These are phyloP conservation scores for Herpetomonas samuelpessoai DNA, from an alignment of 208 protist genomes.

Conservation along the genomic window DNA sequence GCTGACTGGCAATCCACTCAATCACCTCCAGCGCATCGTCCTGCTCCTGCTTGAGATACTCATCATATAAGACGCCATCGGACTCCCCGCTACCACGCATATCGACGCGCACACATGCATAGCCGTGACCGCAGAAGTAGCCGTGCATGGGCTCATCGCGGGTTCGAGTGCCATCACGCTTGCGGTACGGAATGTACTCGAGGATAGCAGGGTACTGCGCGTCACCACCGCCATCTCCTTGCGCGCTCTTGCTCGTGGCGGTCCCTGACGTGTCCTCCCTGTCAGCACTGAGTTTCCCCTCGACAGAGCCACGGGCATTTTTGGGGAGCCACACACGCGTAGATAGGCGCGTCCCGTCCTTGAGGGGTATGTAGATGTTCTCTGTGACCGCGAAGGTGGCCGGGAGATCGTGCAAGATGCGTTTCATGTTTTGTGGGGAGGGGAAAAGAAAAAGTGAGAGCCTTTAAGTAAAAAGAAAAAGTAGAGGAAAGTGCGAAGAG, in stretches of 20 bases:
- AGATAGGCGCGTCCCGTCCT: constrained; percentile 40
- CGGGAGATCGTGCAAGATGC: constrained; percentile 25
- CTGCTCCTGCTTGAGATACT: constrained; percentile 61
- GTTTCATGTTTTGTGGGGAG: constrained; percentile 6
- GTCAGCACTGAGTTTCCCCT: background rate
- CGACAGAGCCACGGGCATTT: constrained; percentile 9
- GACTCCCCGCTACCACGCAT: constrained; percentile 66
- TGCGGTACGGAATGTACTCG: constrained; percentile 71
- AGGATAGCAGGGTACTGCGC: constrained; percentile 44
- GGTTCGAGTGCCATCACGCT: constrained; percentile 50
- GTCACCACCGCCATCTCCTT: too few relatives aligned
- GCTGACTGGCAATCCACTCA: constrained; percentile 53
- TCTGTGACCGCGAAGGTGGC: constrained; percentile 33
- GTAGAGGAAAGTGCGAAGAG: too few relatives aligned
- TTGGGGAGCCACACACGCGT: constrained; percentile 50
- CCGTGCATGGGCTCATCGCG: constrained; percentile 73
- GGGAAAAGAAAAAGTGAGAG: background rate
- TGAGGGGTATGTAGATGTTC: constrained; percentile 44
- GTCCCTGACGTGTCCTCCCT: background rate
- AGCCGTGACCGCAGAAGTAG: constrained; percentile 53
- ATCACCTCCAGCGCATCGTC: constrained; percentile 64
- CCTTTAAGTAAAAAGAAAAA: too few relatives aligned
- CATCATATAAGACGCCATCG: constrained; percentile 47
- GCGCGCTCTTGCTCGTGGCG: background rate
- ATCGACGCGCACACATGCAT: constrained; percentile 53